Evolutionary conservation across 2,329 filamentous ascomycete genomes (phyloP), one percentile per base, ranked within the genome.

Genomic region (Monosporascus sp.): DNA sequence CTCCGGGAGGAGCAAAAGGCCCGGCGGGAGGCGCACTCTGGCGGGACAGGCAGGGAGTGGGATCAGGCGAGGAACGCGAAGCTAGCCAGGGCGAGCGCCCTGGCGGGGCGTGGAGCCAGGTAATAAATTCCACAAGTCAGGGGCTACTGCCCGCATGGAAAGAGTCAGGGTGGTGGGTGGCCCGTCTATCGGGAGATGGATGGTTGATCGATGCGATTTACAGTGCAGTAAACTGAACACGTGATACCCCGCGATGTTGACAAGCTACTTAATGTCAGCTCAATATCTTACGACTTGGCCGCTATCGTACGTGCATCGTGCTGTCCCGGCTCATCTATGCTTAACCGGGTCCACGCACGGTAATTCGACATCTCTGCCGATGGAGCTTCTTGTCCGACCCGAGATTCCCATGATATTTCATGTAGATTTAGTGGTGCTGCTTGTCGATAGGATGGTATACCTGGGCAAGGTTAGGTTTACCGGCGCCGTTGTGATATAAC

Each of bases 1-100:
- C 75, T 95, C 39, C 79, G 83, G 65, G 82, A 85, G 55, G 82
- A 83, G 64, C 83, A 82, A 66, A 82, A 75, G 60, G 79, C 79
- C 11, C 78, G 81, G 58, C 77, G 80, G 56, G 84, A 83, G 37
- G 75, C 73, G 17, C 73, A 75, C 55, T 69, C 75, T 31, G 79
- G 77, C 22, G 70, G 68, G 41, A 75, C 75, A 44, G 77, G 80
- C n/a, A 74, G 80, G 54, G 76, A 78, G 37, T 82, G 82, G 81
- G 82, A 85, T 66, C 75, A 79, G 62, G 77, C 76, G 18, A 74
- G 75, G 59, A 83, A 84, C 66, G 76, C 79, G 47, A 78, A 83
- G 62, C 68, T 84, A 70, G 76, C 79, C 18, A 73, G 74, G 61
- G 67, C 74, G 22, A 75, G 79, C 9, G 78, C 80, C 25, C 63